Percentiles rank a stretch among this genome's conserved stretches.
phyloP scores from a whole-genome alignment of 2,329 filamentous ascomycete species.

The Phoma herbarum region DNA sequence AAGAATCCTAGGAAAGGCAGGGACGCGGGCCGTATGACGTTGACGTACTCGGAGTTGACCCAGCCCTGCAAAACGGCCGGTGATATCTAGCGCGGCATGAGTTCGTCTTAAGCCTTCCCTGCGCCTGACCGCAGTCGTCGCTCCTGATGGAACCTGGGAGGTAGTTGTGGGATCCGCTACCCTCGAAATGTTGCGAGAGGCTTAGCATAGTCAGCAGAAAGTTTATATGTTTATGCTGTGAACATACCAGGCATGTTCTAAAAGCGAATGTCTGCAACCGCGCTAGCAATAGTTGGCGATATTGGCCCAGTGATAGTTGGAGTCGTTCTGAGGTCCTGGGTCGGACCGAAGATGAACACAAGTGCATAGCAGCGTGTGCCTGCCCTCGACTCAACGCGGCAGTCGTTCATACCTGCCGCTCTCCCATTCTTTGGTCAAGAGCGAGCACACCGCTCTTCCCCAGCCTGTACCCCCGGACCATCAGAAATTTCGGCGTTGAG shows the following conservation, averaged over 20 bases:
- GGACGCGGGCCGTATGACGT: not conserved
- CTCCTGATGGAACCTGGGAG: not conserved
- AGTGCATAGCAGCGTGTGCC: not conserved
- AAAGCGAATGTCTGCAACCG: constrained; percentile 1
- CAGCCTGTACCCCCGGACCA: too few relatives aligned
- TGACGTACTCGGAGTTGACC: too few relatives aligned
- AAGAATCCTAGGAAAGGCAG: not conserved
- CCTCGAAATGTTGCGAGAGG: not conserved
- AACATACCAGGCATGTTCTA: constrained; percentile 6
- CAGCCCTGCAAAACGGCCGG: not conserved
- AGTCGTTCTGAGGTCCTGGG: not conserved
- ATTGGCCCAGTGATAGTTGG: not conserved
- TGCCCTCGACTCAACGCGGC: not conserved
- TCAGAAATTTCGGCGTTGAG: too few relatives aligned
- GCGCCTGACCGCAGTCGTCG: not conserved
- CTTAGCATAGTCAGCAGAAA: not conserved
- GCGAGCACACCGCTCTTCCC: too few relatives aligned
- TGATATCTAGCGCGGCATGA: not conserved
- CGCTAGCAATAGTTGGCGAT: not conserved
- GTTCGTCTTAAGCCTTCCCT: not conserved
- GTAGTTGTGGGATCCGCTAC: not conserved
- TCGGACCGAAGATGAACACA: not conserved
- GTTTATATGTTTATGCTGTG: too few relatives aligned
- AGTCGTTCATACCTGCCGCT: not conserved
- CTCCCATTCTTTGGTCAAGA: not conserved